phyloP scores from a whole-genome alignment of 805 yeast genomes.

The Barnettozyma pratensis region DNA sequence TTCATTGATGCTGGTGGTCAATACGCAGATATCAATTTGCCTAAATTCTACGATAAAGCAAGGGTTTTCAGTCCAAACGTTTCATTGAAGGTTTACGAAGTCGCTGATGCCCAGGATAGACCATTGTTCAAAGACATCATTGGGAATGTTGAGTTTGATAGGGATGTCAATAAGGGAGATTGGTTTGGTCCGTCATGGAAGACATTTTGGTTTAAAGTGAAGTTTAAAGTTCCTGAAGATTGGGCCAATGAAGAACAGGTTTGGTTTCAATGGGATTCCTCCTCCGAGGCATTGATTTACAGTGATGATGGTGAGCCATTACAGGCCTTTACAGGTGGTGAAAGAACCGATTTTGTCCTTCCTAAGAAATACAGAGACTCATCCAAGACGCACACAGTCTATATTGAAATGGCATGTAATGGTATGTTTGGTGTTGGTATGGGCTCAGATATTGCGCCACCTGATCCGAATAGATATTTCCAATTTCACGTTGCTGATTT shows the following conservation, averaged over 20 bases:
- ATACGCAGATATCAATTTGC: slow-evolving; percentile 65
- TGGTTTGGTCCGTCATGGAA: slow-evolving; percentile 95
- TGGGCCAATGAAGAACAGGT: slow-evolving; percentile 42
- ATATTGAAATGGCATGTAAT: slow-evolving; percentile 87
- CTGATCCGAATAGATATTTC: slow-evolving; percentile 70
- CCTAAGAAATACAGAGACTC: slow-evolving; percentile 48
- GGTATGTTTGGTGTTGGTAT: slow-evolving; percentile 85
- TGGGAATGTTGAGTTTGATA: slow-evolving; percentile 32
- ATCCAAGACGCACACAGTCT: slow-evolving; percentile 57
- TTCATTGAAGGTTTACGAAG: slow-evolving; percentile 50
- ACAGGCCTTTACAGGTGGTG: slow-evolving; percentile 85
- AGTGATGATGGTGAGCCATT: slow-evolving; percentile 58
- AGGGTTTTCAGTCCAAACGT: slow-evolving; percentile 41
- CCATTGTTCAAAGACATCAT: slow-evolving; percentile 37
- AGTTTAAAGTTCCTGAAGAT: slow-evolving; percentile 54
- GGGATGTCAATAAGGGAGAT: slow-evolving; percentile 62
- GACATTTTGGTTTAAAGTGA: slow-evolving; percentile 86
- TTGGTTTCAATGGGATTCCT: slow-evolving; percentile 78
- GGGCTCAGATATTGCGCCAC: slow-evolving; percentile 58
- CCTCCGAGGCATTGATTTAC: slow-evolving; percentile 81
- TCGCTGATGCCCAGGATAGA: slow-evolving; percentile 51
- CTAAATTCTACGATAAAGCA: slow-evolving; percentile 68
- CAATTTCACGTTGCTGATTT: slow-evolving; percentile 66
- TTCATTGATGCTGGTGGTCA: slow-evolving; percentile 85
- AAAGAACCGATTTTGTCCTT: slow-evolving; percentile 66